Evolutionary conservation across 2,329 filamentous ascomycete species (phyloP).

Genomic region (Apiospora marii): DNA sequence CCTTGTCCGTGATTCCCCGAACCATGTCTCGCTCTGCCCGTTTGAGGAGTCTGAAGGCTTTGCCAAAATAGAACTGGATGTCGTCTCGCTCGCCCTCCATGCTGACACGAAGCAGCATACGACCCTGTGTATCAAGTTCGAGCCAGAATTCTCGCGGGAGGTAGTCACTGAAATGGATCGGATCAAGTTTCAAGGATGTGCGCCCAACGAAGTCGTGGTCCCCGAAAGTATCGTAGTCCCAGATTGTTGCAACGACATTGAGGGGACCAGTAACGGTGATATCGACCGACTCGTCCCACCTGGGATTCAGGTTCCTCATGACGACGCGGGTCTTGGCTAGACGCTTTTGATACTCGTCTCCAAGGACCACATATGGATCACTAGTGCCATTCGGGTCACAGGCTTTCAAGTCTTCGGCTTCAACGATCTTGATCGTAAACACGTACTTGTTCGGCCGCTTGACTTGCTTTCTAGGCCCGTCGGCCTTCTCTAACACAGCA

Average conservation of each 20-base stretch:
- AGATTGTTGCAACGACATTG: constrained; percentile 95
- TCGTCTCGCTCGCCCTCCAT: constrained; percentile 99
- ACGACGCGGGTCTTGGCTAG: constrained; percentile 94
- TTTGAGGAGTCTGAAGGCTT: constrained; percentile 94
- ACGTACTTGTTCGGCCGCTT: constrained; percentile 87
- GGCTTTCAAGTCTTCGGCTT: constrained; percentile 97
- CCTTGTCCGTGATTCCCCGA: constrained; percentile 96
- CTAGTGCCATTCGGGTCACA: constrained; percentile 94
- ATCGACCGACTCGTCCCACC: constrained; percentile 97
- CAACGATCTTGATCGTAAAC: constrained; percentile 98
- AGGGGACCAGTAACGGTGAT: constrained; percentile 91
- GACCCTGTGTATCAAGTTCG: constrained; percentile 93
- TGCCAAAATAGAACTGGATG: constrained; percentile 98
- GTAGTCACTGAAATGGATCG: constrained; percentile 96
- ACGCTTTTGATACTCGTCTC: constrained; percentile 97
- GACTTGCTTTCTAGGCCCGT: constrained; percentile 70
- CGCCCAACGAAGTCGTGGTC: constrained; percentile 97
- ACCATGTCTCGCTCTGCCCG: constrained; percentile 98
- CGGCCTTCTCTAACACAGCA: constrained; percentile 76
- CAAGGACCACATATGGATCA: constrained; percentile 95
- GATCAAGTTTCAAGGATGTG: constrained; percentile 97
- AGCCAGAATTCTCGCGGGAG: constrained; percentile 97
- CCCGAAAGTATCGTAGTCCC: constrained; percentile 97
- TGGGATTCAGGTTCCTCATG: constrained; percentile 87
- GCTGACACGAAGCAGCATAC: constrained; percentile 87